Base-by-base conservation (phyloP, 75 land plant species). In the Adiantum capillusveneris region DNA sequence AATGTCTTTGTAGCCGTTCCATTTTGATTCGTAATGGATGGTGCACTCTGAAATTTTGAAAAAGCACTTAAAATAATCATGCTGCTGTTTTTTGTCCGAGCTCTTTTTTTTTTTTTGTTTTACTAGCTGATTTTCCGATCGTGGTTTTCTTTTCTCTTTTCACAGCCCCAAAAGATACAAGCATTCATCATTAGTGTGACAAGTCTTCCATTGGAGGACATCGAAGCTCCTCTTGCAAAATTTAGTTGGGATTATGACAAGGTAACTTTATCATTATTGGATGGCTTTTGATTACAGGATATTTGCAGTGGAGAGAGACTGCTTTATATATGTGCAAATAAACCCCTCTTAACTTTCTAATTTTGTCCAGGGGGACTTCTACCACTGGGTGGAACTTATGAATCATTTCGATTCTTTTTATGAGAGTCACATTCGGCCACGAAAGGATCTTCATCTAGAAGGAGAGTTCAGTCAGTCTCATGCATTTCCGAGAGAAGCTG, bases 201-300 rank as follows among this genome's bases (percentile, higher is more conserved):
- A 17, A 81, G 71, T 57, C 62, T 73, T 60, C 96, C 96, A n/a
- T 70, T 90, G 34, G 87, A 83, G 7, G 81, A 81, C 57, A 83
- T 86, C 63, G 83, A 79, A 45, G 80, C 78, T 51, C 86, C 87
- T 49, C 84, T 90, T 26, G 73, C 84, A 18, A 78, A 87, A 9
- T 90, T 90, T 60, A 72, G 60, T 18, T 90, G 96, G 96, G 90
- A 86, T 64, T 90, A 78, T 62, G 79, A 71, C 17, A 90, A 90
- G 90, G 96, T 90, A 64, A 20, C 22, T 14, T 27, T 0, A 25
- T 9, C 25, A 26, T 24, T 12, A 41, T 9, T 14, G 12, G 43
- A 41, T 9, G 43, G 14, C 43, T 9, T 41, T 41, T 41, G 43
- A 41, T 9, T 9, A 41, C 14, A 41, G 43, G 12, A 41, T 41